Base-by-base conservation (phyloP, 352 stramenopile genomes). In the Phytophthora cryptogea region DNA sequence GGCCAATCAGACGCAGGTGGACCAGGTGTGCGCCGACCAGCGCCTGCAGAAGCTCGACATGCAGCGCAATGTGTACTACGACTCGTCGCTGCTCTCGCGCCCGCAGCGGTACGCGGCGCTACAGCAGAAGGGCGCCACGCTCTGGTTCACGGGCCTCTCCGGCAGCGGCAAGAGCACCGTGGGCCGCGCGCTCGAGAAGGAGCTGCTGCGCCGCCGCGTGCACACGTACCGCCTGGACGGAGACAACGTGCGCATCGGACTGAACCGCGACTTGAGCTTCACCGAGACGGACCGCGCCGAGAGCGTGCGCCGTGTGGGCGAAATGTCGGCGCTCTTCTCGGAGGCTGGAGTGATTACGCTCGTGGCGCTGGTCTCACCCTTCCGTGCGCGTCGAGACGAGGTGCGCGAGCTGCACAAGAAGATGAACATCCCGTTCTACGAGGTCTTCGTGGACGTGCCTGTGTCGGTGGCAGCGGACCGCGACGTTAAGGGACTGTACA, bases 161-260 rank as follows among this genome's bases (percentile, higher is more conserved):
- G 97, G 97, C n/a, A 97, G 93, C 33, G 97, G 97, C 31, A 99
- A 99, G 78, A 98, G 92, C 42, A 99, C 97, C 5, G 97, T 99
- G 53, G 96, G 96, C 10, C 97, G 91, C 3, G 95, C 97, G 5
- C 72, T 99, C 8, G 97, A 99, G 85, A 92, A 98, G 63, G 76
- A 94, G 59, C 80, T 99, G 33, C 86, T 99, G 60, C 71, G 80
- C 13, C 92, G 97, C 17, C 92, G 96, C 43, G 96, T 99, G 59
- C 94, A 98, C 66, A 96, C 98, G 1, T 99, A 99, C 72, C 90
- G 96, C 32, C 80, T 99, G 32, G 97, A 99, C 70, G 97, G 97
- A 27, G 97, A 99, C 78, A 99, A 99, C 73, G 92, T 99, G 36
- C 90, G 97, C 49, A 99, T 98, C 6, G 97, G 97, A 8, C 70